Percentiles rank a stretch among this genome's conserved stretches.
phyloP scores from a whole-genome alignment of 306 rosid genomes.

The Pachyrhizus erosus region DNA sequence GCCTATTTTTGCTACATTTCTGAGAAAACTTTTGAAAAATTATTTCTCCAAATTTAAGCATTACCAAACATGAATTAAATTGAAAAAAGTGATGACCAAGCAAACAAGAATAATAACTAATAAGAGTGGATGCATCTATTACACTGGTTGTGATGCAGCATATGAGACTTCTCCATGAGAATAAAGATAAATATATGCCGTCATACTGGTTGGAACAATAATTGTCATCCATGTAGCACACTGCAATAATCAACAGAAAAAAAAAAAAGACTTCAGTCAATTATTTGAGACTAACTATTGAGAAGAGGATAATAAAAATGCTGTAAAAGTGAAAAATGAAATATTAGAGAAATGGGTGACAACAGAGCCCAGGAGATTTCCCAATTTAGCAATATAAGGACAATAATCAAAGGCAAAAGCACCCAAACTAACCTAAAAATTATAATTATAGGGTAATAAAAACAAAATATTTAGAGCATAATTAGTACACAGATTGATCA shows the following conservation, averaged over 20 bases:
- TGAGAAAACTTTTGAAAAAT: neutral
- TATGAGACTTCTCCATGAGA: slow-evolving; percentile 95
- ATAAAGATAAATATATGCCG: slow-evolving; percentile 94
- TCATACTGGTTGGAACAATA: slow-evolving; percentile 95
- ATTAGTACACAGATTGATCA: slow-evolving; percentile 26
- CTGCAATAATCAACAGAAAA: slow-evolving; percentile 61
- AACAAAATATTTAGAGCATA: slow-evolving; percentile 17
- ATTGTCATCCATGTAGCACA: slow-evolving; percentile 99
- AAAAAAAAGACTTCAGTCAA: slow-evolving; percentile 4
- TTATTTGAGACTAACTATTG: slow-evolving; percentile 21
- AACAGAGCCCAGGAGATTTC: slow-evolving; percentile 17
- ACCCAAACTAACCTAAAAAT: slow-evolving; percentile 25
- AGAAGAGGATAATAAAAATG: neutral
- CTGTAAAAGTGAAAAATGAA: neutral
- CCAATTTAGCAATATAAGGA: slow-evolving; percentile 18
- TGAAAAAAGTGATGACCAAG: slow-evolving; percentile 31
- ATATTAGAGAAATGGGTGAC: slow-evolving; percentile 23
- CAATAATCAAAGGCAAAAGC: slow-evolving; percentile 14
- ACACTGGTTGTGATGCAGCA: slow-evolving; percentile 99
- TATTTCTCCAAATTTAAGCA: neutral
- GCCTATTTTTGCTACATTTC: neutral
- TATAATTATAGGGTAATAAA: slow-evolving; percentile 15
- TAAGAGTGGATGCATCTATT: slow-evolving; percentile 90
- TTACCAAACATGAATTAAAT: slow-evolving; percentile 3
- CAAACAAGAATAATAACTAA: slow-evolving; percentile 33